phyloP scores from a whole-genome alignment of 768 basidiomycete genomes.

The Leccinellum rugosiceps region DNA sequence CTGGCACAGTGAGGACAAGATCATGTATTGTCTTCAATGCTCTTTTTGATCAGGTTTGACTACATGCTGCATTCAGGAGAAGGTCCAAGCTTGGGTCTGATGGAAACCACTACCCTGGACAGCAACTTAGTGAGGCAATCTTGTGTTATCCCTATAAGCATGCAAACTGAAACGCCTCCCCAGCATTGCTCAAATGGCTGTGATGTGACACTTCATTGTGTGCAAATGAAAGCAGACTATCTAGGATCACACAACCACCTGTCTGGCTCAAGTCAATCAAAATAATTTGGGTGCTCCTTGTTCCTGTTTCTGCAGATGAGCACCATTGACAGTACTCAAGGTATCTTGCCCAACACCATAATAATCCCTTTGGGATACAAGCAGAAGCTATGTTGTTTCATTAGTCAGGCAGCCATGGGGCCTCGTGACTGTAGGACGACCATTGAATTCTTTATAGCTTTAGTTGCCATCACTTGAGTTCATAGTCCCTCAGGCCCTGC shows the following conservation, averaged over 20 bases:
- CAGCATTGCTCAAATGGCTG: background rate
- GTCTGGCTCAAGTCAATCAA: background rate
- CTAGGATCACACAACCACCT: conserved; percentile 1
- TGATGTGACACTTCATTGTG: background rate
- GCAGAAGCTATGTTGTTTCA: background rate
- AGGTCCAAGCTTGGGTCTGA: background rate
- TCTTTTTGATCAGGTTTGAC: background rate
- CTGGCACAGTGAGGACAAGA: background rate
- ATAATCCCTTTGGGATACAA: background rate
- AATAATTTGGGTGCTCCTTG: too few species aligned
- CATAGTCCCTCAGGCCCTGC: background rate
- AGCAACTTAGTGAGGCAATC: background rate
- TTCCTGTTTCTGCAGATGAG: conserved; percentile 5
- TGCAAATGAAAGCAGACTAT: background rate
- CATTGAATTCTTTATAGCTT: background rate
- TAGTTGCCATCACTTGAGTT: background rate
- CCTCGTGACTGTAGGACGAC: background rate
- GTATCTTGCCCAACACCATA: background rate
- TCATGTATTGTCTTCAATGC: background rate
- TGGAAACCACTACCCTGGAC: background rate
- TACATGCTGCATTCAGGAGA: background rate
- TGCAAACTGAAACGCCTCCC: background rate
- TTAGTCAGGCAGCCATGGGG: background rate
- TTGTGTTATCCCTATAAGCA: background rate
- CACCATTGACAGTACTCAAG: background rate